Evolutionary conservation across 2,329 filamentous ascomycete genomes (phyloP), one percentile per base, ranked within the genome.

Genomic region (Fusarium nematophilum): DNA sequence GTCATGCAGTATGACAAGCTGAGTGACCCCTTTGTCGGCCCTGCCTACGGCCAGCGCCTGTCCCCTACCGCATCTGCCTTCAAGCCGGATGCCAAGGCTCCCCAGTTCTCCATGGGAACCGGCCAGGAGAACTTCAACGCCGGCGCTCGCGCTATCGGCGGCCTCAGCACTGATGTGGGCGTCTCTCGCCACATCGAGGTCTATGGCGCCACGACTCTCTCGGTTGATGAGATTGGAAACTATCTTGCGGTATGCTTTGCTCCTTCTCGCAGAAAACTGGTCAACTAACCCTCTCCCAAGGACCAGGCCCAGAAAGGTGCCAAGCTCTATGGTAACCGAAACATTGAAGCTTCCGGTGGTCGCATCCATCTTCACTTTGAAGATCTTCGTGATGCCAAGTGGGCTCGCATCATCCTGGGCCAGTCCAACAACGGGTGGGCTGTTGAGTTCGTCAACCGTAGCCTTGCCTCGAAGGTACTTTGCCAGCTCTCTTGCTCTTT

Each of bases 51-150:
- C 5, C 72, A 68, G 7, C 83, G 85, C 61, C 75, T 91, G 17
- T 90, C 88, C 4, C 86, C 89, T 2, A 88, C 83, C 6, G 87
- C 88, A 2, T 84, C 83, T 2, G 70, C 80, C 2, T 91, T 91
- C 64, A 83, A 81, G 13, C 88, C 88, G 1, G 67, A 68, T 27
- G 31, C 51, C 4, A 49, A 63, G 10, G n/a, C 30, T 1, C 40
- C 31, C 1, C 14, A 9, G 1, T 51, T 65, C 2, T 58, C 66
- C 6, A 49, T 67, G 6, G 21, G 4, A 21, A 4, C 21, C 21
- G 17, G 53, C 17, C 61, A 60, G 26, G 67, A 68, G 15, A 59
- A 47, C 6, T 21, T 21, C 21, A 21, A 21, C 21, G 4, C 4
- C 8, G 65, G 65, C 6, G 70, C 67, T 17, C 57, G 78, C 6